These are phyloP conservation scores for Mycena capillaripes DNA, from an alignment of 768 basidiomycete species.

Conservation along the genomic window DNA sequence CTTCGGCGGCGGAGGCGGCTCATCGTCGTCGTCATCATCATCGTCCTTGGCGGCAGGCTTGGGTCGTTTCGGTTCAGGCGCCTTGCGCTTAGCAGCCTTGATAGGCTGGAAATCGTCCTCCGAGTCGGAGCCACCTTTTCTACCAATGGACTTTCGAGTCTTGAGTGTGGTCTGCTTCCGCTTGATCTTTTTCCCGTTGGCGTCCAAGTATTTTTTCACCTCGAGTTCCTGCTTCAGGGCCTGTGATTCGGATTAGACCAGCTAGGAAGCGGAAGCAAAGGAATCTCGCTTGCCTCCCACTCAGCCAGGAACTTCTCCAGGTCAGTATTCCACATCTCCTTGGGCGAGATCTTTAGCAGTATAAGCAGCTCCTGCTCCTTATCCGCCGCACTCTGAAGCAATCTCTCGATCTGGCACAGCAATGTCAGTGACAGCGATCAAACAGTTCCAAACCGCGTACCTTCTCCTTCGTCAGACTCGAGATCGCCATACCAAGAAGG, in stretches of 20 bases:
- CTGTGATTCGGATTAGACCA: slow-evolving; percentile 46
- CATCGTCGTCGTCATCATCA: slow-evolving; percentile 40
- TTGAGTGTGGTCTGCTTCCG: slow-evolving; percentile 61
- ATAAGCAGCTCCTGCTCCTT: slow-evolving; percentile 87
- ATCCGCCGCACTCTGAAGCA: slow-evolving; percentile 81
- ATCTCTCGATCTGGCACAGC: slow-evolving; percentile 79
- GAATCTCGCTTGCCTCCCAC: slow-evolving; percentile 87
- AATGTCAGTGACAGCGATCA: not conserved
- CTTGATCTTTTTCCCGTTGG: slow-evolving; percentile 63
- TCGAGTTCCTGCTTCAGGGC: slow-evolving; percentile 63
- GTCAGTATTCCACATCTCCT: slow-evolving; percentile 91
- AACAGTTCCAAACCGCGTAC: slow-evolving; percentile 52
- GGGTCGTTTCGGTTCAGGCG: slow-evolving; percentile 38
- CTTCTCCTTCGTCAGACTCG: slow-evolving; percentile 95
- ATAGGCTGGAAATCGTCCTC: slow-evolving; percentile 65
- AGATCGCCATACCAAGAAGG: slow-evolving; percentile 94
- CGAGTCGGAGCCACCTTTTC: slow-evolving; percentile 46
- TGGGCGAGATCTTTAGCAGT: slow-evolving; percentile 84
- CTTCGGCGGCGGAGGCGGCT: slow-evolving; percentile 43
- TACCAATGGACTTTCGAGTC: slow-evolving; percentile 65
- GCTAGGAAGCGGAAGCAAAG: slow-evolving; percentile 2
- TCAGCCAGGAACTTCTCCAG: slow-evolving; percentile 85
- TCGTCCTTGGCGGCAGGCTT: slow-evolving; percentile 37
- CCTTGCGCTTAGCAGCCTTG: slow-evolving; percentile 62
- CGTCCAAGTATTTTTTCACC: slow-evolving; percentile 54